A percentile compares a stretch with the other conserved stretches of the same genome.
phyloP scores from a whole-genome alignment of 2,329 filamentous ascomycete species.

The Arthrobotrys pseudoclavata region DNA sequence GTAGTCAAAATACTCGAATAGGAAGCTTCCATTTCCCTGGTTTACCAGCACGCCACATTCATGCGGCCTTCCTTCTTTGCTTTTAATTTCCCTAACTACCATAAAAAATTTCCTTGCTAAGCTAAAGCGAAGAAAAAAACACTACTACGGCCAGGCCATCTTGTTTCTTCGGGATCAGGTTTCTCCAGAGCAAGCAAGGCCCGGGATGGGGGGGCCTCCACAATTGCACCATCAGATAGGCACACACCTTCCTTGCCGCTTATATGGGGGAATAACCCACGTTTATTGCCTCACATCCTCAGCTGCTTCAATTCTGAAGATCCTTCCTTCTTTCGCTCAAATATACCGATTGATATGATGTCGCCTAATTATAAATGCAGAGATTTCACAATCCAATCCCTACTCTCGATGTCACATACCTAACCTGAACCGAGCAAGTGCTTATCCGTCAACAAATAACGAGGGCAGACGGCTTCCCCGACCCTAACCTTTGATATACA shows the following conservation, averaged over 20 bases:
- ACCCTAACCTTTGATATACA: constrained; percentile 46
- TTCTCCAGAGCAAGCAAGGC: constrained; percentile 25
- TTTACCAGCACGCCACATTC: constrained; percentile 45
- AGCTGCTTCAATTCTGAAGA: constrained; percentile 46
- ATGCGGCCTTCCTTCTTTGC: constrained; percentile 55
- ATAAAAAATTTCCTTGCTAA: constrained; percentile 50
- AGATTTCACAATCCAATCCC: constrained; percentile 33
- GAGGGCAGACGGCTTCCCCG: constrained; percentile 33
- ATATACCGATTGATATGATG: constrained; percentile 38
- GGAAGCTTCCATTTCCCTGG: constrained; percentile 48
- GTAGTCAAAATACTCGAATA: constrained; percentile 40
- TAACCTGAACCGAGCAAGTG: constrained; percentile 54
- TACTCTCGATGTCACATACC: constrained; percentile 28
- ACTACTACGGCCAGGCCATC: constrained; percentile 29
- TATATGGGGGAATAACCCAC: constrained; percentile 13
- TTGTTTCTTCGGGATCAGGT: constrained; percentile 27
- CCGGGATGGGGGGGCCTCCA: constrained; percentile 16
- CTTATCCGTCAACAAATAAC: constrained; percentile 22
- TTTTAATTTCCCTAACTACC: constrained; percentile 41
- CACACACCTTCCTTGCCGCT: constrained; percentile 40
- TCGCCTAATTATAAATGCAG: constrained; percentile 49
- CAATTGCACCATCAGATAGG: constrained; percentile 33
- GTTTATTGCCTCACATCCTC: constrained; percentile 40
- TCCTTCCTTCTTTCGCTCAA: constrained; percentile 48
- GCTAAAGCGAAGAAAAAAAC: constrained; percentile 26